phyloP scores from a whole-genome alignment of 2,329 filamentous ascomycete genomes.

The Dothidotthia symphoricarpi region DNA sequence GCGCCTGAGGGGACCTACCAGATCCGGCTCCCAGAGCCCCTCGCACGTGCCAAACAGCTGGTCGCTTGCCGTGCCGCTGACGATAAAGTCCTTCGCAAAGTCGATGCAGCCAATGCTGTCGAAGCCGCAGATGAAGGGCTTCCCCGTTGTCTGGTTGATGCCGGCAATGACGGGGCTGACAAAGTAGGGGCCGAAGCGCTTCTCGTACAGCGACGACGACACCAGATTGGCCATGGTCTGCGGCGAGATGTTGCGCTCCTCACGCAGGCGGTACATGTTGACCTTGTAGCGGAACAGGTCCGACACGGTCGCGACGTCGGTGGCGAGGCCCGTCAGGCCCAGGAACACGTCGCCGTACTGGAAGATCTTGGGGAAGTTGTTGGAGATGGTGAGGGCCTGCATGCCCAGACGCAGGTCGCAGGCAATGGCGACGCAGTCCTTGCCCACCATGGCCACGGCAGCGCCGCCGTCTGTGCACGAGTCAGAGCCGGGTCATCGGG shows the following conservation, averaged over 20 bases:
- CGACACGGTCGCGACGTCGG: conserved; percentile 89
- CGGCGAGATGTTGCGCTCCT: conserved; percentile 94
- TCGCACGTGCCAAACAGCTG: conserved; percentile 99
- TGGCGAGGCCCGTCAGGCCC: conserved; percentile 92
- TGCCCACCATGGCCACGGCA: conserved; percentile 98
- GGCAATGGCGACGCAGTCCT: conserved; percentile 98
- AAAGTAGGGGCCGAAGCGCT: conserved; percentile 94
- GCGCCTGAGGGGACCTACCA: conserved; percentile 57
- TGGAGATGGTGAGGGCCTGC: conserved; percentile 94
- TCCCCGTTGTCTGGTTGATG: conserved; percentile 87
- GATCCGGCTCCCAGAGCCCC: conserved; percentile 93
- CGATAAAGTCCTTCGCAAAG: conserved; percentile 99
- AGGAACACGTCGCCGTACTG: conserved; percentile 94
- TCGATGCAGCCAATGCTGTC: conserved; percentile 99
- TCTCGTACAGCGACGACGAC: conserved; percentile 81
- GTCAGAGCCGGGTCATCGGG: conserved; percentile 10
- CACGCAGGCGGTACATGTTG: conserved; percentile 98
- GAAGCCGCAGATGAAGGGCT: conserved; percentile 98
- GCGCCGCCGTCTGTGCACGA: conserved; percentile 75
- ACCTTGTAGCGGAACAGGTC: conserved; percentile 99
- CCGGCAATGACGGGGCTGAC: conserved; percentile 92
- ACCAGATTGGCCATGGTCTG: conserved; percentile 97
- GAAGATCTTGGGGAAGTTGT: conserved; percentile 99
- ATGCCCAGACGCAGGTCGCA: conserved; percentile 97
- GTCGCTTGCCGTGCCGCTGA: conserved; percentile 91